Evolutionary conservation across 306 rosid species (phyloP).

Genomic region (Mucuna pruriens): DNA sequence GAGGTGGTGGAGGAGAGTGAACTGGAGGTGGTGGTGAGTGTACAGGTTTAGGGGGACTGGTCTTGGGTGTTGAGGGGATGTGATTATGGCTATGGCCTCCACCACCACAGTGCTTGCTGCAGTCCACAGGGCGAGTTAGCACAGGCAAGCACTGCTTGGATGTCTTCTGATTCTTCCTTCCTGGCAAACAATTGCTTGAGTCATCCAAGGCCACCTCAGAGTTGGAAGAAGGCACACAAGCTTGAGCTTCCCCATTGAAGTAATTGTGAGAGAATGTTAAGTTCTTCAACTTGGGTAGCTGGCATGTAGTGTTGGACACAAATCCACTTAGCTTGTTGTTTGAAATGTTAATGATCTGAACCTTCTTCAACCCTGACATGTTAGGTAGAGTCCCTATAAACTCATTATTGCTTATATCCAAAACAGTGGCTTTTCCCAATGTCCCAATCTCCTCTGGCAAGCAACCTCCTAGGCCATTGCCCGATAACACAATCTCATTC

Average conservation of each 20-base stretch:
- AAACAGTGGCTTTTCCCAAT: conserved; percentile 39
- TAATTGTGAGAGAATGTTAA: conserved; percentile 65
- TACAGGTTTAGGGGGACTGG: not conserved
- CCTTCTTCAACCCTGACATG: conserved; percentile 41
- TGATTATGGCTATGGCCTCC: not conserved
- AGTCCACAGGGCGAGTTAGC: conserved; percentile 57
- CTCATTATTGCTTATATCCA: conserved; percentile 58
- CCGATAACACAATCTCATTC: conserved; percentile 63
- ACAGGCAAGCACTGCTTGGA: conserved; percentile 47
- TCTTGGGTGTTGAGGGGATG: conserved; percentile 8
- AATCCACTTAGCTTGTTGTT: conserved; percentile 58
- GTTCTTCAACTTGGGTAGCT: conserved; percentile 54
- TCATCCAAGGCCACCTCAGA: conserved; percentile 34
- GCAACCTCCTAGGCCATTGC: conserved; percentile 67
- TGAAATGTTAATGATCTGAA: conserved; percentile 55
- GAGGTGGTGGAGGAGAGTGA: not conserved
- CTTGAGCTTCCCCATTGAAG: conserved; percentile 54
- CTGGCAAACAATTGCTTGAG: conserved; percentile 52
- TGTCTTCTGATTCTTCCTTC: conserved; percentile 57
- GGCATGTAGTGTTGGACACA: conserved; percentile 55
- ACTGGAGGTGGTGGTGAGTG: conserved; percentile 34
- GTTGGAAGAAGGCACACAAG: conserved; percentile 42
- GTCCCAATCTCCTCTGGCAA: conserved; percentile 67
- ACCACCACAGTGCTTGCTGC: conserved; percentile 56
- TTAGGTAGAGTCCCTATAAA: conserved; percentile 60